A percentile compares a stretch with the other conserved stretches of the same genome.
Conservation (phyloP, 345 rosid genomes). For the Firmiana major region DNA sequence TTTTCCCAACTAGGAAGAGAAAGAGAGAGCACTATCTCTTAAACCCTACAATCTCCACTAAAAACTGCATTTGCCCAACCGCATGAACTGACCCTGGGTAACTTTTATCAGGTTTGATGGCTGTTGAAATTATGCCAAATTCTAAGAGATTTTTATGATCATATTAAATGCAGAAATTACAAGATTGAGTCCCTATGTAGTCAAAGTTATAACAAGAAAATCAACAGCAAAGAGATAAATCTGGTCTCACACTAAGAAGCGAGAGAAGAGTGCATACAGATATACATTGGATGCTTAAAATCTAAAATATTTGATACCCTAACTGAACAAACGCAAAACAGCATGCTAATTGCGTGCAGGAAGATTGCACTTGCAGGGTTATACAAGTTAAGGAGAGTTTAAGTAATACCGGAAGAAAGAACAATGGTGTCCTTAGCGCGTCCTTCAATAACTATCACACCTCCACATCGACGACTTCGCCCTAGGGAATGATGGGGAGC, state of each 20-base stretch:
- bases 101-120: background rate
- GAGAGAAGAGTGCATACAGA: background rate
- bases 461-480: slow-evolving; percentile 73
- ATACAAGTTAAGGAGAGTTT: background rate
- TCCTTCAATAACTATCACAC: slow-evolving; percentile 84
- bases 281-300: background rate
- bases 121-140: background rate
- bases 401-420: slow-evolving; percentile 75
- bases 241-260: background rate
- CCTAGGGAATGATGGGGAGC: slow-evolving; percentile 78
- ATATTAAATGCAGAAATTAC: background rate
- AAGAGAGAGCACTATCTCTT: background rate
- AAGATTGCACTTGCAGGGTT: too few relatives aligned
- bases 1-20: background rate
- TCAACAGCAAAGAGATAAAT: background rate
- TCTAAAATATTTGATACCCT: background rate
- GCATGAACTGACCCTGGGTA: background rate
- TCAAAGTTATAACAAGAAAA: background rate
- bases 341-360: too few relatives aligned
- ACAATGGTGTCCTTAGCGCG: slow-evolving; percentile 98
- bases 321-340: background rate
- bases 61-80: background rate
- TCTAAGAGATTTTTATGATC: background rate
- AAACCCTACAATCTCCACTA: background rate
- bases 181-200: background rate